phyloP scores from a whole-genome alignment of 106 monocot species.

The Dendrobium huoshanense region DNA sequence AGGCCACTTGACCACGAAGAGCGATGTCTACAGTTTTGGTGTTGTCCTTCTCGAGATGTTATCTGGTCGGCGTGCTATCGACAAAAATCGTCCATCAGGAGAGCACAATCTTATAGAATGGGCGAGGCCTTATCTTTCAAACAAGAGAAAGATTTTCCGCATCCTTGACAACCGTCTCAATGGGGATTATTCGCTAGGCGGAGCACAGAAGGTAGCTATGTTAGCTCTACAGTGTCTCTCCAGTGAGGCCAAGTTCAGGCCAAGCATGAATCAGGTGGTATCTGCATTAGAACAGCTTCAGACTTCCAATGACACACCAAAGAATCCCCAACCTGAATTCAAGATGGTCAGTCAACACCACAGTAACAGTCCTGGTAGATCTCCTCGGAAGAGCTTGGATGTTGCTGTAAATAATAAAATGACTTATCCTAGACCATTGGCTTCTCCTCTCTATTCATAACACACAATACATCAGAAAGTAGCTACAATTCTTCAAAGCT shows the following conservation, averaged over 20 bases:
- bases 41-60: slow-evolving; percentile 88
- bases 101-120: slow-evolving; percentile 88
- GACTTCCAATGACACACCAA: slow-evolving; percentile 14
- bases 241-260: slow-evolving; percentile 34
- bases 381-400: slow-evolving; percentile 18
- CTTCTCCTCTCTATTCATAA: slow-evolving; percentile 30
- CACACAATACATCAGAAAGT: background rate
- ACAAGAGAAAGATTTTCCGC: slow-evolving; percentile 65
- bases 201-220: slow-evolving; percentile 52
- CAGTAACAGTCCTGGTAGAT: background rate
- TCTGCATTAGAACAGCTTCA: slow-evolving; percentile 49
- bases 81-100: slow-evolving; percentile 75
- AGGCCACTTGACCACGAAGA: slow-evolving; percentile 81
- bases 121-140: slow-evolving; percentile 65
- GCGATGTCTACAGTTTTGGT: slow-evolving; percentile 92
- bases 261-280: slow-evolving; percentile 72
- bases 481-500: slow-evolving; percentile 1
- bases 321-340: background rate
- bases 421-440: slow-evolving; percentile 17
- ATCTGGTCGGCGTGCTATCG: slow-evolving; percentile 65
- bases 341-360: slow-evolving; percentile 2
- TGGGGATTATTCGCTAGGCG: slow-evolving; percentile 59
- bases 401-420: slow-evolving; percentile 10
- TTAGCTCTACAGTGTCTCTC: slow-evolving; percentile 56
- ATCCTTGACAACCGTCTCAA: slow-evolving; percentile 61